A percentile compares a stretch with the other conserved stretches of the same genome.
phyloP scores from a whole-genome alignment of 2,329 filamentous ascomycete species.

The Cordyceps sp. region DNA sequence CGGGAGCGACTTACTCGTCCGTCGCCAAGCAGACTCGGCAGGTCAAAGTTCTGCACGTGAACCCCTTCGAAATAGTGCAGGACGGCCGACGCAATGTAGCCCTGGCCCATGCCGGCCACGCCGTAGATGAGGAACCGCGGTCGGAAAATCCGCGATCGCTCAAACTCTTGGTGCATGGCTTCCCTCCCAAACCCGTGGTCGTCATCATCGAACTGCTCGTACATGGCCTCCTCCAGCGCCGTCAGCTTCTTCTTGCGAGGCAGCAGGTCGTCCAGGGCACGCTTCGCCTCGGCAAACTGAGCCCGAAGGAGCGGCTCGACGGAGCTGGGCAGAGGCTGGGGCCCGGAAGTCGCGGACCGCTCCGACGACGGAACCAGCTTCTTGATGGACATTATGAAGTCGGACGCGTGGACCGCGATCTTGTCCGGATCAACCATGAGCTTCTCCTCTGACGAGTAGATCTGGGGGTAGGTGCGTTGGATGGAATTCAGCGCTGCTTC shows the following conservation, averaged over 20 bases:
- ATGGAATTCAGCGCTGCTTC: slow-evolving; percentile 93
- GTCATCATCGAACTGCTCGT: slow-evolving; percentile 65
- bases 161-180: slow-evolving; percentile 59
- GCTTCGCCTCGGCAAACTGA: slow-evolving; percentile 54
- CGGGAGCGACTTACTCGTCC: slow-evolving; percentile 41
- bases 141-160: slow-evolving; percentile 72
- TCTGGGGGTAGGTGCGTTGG: slow-evolving; percentile 88
- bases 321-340: slow-evolving; percentile 59
- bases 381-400: slow-evolving; percentile 95
- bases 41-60: slow-evolving; percentile 87
- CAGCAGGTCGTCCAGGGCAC: slow-evolving; percentile 56
- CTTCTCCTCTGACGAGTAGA: slow-evolving; percentile 82
- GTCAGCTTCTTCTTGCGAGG: slow-evolving; percentile 77
- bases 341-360: slow-evolving; percentile 70
- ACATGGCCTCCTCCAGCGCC: slow-evolving; percentile 87
- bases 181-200: slow-evolving; percentile 78
- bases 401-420: slow-evolving; percentile 77
- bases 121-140: slow-evolving; percentile 75
- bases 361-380: slow-evolving; percentile 94
- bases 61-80: slow-evolving; percentile 85
- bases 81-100: slow-evolving; percentile 71
- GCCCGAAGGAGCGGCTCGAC: slow-evolving; percentile 68
- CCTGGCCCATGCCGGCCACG: slow-evolving; percentile 80
- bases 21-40: slow-evolving; percentile 75
- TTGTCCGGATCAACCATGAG: slow-evolving; percentile 71